phyloP scores from a whole-genome alignment of 257 asterid genomes.

The Primulina tabacum region DNA sequence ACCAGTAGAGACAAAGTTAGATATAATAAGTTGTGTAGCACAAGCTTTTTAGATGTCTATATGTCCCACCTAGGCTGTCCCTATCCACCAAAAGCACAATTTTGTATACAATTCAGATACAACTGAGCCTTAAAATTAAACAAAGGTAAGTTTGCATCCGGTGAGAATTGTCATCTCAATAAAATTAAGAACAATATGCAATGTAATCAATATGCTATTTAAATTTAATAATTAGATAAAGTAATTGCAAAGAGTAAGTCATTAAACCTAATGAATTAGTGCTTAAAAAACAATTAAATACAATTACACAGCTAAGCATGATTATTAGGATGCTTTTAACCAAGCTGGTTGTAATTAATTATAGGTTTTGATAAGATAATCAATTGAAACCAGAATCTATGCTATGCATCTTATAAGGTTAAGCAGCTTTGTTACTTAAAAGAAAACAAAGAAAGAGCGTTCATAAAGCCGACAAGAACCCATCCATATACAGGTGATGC shows the following conservation, averaged over 20 bases:
- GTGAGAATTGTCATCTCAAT: not conserved
- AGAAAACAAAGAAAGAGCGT: not conserved
- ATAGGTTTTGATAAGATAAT: not conserved
- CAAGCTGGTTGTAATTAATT: not conserved
- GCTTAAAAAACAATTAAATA: not conserved
- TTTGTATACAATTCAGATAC: slow-evolving; percentile 14
- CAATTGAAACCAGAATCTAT: not conserved
- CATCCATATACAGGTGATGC: slow-evolving; percentile 1
- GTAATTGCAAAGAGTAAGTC: not conserved
- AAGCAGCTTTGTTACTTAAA: not conserved
- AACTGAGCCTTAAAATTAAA: not conserved
- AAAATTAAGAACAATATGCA: not conserved
- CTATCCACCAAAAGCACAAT: not conserved
- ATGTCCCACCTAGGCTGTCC: not conserved
- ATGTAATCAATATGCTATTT: not conserved
- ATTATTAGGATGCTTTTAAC: not conserved
- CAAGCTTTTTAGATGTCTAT: slow-evolving; percentile 11
- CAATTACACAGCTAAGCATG: not conserved
- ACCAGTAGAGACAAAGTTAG: not conserved
- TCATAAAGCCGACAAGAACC: not conserved
- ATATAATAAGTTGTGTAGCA: slow-evolving; percentile 4
- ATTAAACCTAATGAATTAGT: not conserved
- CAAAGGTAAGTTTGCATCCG: not conserved
- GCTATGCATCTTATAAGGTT: not conserved
- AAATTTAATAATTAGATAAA: too few relatives aligned